Base-by-base conservation (phyloP, 805 yeast genomes). In the Suhomyces vadensis region DNA sequence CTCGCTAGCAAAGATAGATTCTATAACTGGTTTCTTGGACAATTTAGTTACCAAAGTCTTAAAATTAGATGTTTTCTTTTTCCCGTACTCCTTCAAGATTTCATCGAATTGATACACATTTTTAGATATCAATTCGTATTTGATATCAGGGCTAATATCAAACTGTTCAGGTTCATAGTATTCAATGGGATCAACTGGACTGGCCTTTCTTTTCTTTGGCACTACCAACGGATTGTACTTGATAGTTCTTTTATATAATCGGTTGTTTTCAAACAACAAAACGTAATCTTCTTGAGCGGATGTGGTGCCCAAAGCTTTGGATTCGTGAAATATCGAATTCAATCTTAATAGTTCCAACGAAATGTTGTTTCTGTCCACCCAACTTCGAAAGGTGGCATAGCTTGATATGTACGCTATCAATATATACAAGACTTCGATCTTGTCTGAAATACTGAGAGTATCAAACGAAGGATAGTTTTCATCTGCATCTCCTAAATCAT, bases 241-340 rank as follows among this genome's bases (percentile, higher is more conserved):
- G 3, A 60, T 50, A 1, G 51, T 56, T 31, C 73, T 58, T 42
- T 65, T 69, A 58, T 81, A 82, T 41, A 82, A 60, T 47, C 85
- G 70, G 25, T 75, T 71, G 50, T 76, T 78, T 47, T 80, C 80
- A 47, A 79, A 67, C 7, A 67, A 37, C 11, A 81, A 58, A 19
- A 66, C 52, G 47, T 65, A 71, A 23, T 69, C 73, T 31, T 58
- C 65, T n/a, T 47, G 48, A 6, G 16, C 6, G 11, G 33, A 29
- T 14, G 19, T 14, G 3, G 11, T 6, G n/a, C 33, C 33, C 10
- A 49, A 37, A 4, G 35, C 44, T 9, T 43, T 40, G 33, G 44
- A 53, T 13, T 45, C 40, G 7, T 37, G 37, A 27, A 25, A 37
- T 6, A 49, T 23, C 7, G 49, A 23, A 25, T 51, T 45, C 26